Percentiles rank a stretch among this genome's conserved stretches.
These are phyloP conservation scores for Apiotrichum sp. DNA, from an alignment of 1,284 basidiomycete genomes.

Conservation along the genomic window DNA sequence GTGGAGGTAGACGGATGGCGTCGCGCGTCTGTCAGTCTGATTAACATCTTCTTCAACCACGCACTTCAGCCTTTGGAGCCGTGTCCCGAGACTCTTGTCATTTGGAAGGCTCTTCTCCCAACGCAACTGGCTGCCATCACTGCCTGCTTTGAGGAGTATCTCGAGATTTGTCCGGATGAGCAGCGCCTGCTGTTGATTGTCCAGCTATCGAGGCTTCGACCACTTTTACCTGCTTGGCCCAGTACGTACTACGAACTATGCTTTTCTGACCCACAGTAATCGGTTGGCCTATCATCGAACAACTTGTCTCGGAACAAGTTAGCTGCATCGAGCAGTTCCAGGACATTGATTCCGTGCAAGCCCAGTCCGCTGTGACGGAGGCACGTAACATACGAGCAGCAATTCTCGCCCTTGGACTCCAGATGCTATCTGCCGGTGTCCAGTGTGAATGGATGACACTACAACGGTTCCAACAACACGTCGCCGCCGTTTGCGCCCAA, in stretches of 20 bases:
- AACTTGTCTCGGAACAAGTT: slow-evolving; percentile 28
- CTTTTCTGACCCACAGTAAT: slow-evolving; percentile 22
- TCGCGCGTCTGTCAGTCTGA: slow-evolving; percentile 22
- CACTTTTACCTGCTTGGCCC: slow-evolving; percentile 27
- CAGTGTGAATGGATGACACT: slow-evolving; percentile 23
- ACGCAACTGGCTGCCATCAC: slow-evolving; percentile 30
- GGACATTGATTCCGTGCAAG: slow-evolving; percentile 11
- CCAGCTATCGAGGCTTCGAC: slow-evolving; percentile 20
- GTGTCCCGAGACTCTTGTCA: slow-evolving; percentile 25
- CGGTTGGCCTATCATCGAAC: slow-evolving; percentile 32
- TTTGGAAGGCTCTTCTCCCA: slow-evolving; percentile 23
- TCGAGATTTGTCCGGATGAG: slow-evolving; percentile 35
- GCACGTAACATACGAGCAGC: slow-evolving; percentile 26
- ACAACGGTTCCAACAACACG: slow-evolving; percentile 39
- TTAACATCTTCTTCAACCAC: slow-evolving; percentile 28
- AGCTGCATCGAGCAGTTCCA: slow-evolving; percentile 21
- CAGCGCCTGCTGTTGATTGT: slow-evolving; percentile 23
- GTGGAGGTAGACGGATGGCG: slow-evolving; percentile 23
- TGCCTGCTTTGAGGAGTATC: slow-evolving; percentile 32
- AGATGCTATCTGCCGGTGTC: slow-evolving; percentile 34
- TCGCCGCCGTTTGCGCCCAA: slow-evolving; percentile 26
- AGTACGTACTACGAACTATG: slow-evolving; percentile 17
- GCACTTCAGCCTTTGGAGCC: slow-evolving; percentile 21
- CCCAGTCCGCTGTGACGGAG: slow-evolving; percentile 24
- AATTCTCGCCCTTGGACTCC: slow-evolving; percentile 27